Evolutionary conservation across 495 filamentous ascomycete genomes (phyloP), one percentile per base, ranked within the genome.

Genomic region (Massariosphaeria phaeospora): DNA sequence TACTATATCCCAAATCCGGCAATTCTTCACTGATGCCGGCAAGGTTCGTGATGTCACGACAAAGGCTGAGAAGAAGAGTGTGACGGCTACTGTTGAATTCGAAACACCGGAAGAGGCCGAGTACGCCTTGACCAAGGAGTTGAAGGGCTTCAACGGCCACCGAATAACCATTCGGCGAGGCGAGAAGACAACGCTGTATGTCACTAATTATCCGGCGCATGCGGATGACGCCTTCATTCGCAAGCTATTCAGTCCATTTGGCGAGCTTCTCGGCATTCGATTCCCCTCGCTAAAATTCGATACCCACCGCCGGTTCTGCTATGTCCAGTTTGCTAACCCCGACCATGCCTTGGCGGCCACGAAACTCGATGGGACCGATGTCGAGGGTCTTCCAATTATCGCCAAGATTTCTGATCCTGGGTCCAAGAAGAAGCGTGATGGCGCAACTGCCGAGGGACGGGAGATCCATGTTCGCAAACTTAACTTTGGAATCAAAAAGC

Each of bases 241-340:
- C 41, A 67, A 81, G 48, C 75, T 95, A 18, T 94, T 97, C 69
- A 72, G 79, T 55, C 59, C 81, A 72, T 89, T 78, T 64, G 91
- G 93, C 44, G 81, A 91, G 29, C 83, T 98, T 48, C 73, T 91
- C 47, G 87, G 85, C 63, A 75, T 98, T 46, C 86, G 93, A 11
- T 91, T 91, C 66, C 93, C 93, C 6, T 93, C 86, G 34, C 79
- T 98, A 39, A 91, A 91, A 69, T 89, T 76, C 66, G 87, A 96
- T 60, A 86, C 84, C 5, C 82, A 84, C 61, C 86, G 93, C 26
- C 84, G 91, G 4, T 98, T 98, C 71, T 95, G 89, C 69, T 98
- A 98, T 66, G 76, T 96, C 7, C 86, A 94, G 39, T 96, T 96
- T 68, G 75, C 82, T 33, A 80, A 49, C 30, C 66, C 80, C 1